These are phyloP conservation scores for Talaromyces sp. DNA, from an alignment of 2,329 filamentous ascomycete genomes.

Conservation along the genomic window DNA sequence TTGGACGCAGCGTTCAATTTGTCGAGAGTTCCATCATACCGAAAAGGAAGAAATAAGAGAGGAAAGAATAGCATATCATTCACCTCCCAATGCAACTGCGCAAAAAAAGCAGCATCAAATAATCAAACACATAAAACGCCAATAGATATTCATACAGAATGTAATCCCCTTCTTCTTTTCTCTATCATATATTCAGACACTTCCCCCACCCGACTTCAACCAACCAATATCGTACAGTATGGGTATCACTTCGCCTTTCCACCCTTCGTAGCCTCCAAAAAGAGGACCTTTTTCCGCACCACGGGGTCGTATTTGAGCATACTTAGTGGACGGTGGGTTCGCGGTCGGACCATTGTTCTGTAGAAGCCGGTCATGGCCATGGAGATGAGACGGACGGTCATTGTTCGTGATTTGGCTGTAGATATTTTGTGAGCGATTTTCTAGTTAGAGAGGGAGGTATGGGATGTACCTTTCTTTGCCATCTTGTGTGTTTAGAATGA, in stretches of 20 bases:
- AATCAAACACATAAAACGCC: background rate
- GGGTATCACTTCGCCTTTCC: slow-evolving; percentile 50
- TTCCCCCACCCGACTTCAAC: background rate
- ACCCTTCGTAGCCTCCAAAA: slow-evolving; percentile 87
- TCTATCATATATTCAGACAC: background rate
- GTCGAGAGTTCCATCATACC: background rate
- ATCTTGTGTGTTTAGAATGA: slow-evolving; percentile 6
- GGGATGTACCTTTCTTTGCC: slow-evolving; percentile 20
- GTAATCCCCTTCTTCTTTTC: background rate
- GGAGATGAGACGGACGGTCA: slow-evolving; percentile 89
- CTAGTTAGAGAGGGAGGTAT: background rate
- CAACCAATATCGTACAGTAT: too few species aligned
- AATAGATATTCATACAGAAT: slow-evolving; percentile 1
- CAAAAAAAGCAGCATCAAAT: slow-evolving; percentile 2
- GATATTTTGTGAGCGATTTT: background rate
- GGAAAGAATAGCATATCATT: slow-evolving; percentile 7
- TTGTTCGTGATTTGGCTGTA: slow-evolving; percentile 82
- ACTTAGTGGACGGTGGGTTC: slow-evolving; percentile 78
- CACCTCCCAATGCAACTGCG: slow-evolving; percentile 9
- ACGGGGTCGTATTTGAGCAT: slow-evolving; percentile 99
- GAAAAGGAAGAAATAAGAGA: background rate
- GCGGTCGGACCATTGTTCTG: slow-evolving; percentile 82
- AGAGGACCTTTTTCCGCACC: slow-evolving; percentile 92
- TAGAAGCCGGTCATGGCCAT: slow-evolving; percentile 99
- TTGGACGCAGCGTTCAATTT: too few species aligned